Evolutionary conservation across 768 basidiomycete genomes (phyloP), one percentile per base, ranked within the genome.

Genomic region (Mycena chlorophos): DNA sequence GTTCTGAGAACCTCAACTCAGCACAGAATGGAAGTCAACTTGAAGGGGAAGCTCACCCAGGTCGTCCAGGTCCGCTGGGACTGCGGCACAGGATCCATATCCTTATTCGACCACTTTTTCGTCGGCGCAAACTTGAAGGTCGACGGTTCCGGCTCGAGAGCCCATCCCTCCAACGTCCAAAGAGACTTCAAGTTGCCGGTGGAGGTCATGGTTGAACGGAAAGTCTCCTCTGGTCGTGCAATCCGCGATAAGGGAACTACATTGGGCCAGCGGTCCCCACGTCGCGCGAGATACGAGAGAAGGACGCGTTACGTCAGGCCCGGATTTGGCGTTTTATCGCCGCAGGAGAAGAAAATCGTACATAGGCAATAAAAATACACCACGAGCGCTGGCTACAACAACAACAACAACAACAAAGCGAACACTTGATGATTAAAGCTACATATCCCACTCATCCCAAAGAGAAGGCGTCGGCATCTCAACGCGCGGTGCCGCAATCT

Each of bases 371-470:
- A 42, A 42, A 6, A 22, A 42, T 42, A 42, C 40, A 22, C 5
- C 20, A 14, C 40, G n/a, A 16, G 8, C 22, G n/a, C 14, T 42
- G 20, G n/a, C 40, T 42, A 42, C 31, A n/a, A n/a, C n/a, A n/a
- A n/a, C n/a, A n/a, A n/a, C n/a, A n/a, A n/a, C n/a, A n/a, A n/a
- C n/a, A n/a, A n/a, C n/a, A n/a, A n/a, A n/a, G n/a, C n/a, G n/a
- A n/a, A n/a, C n/a, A n/a, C n/a, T n/a, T n/a, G n/a, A n/a, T n/a
- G n/a, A n/a, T 17, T 34, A 34, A 8, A 17, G 31, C 20, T 38
- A 79, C 82, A 87, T 85, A 63, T 88, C 87, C 86, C 88, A 90
- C 60, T 88, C 88, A 45, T 87, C 86, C 87, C 89, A 91, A 54
- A 81, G 63, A 28, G 69, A 68, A 16, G 73, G 70, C 39, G 60